These are phyloP conservation scores for Bolboschoenoplectus hybrid DNA, from an alignment of 202 grass and related monocot species.

Conservation along the genomic window DNA sequence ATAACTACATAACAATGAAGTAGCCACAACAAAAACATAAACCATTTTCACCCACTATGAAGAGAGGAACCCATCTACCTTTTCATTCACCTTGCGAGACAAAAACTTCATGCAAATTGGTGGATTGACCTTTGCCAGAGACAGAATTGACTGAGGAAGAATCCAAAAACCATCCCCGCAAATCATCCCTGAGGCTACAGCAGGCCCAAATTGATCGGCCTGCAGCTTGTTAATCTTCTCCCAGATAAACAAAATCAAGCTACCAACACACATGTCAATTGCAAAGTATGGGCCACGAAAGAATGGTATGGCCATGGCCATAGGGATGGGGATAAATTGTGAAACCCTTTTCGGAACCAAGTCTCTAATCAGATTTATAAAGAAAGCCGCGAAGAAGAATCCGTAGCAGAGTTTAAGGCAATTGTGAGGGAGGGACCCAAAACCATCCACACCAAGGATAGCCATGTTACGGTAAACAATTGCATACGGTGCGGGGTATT, in stretches of 20 bases:
- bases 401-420: slow-evolving; percentile 78
- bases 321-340: slow-evolving; percentile 68
- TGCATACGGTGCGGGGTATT: slow-evolving; percentile 71
- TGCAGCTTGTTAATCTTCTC: slow-evolving; percentile 66
- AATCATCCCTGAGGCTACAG: slow-evolving; percentile 74
- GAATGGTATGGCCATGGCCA: slow-evolving; percentile 93
- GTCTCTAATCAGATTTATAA: slow-evolving; percentile 68
- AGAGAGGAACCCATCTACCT: slow-evolving; percentile 57
- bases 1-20: slow-evolving; percentile 15
- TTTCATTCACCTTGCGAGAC: slow-evolving; percentile 55
- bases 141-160: slow-evolving; percentile 70
- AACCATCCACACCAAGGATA: slow-evolving; percentile 70
- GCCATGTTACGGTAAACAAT: slow-evolving; percentile 84
- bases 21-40: background rate
- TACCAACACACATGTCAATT: slow-evolving; percentile 79
- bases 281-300: slow-evolving; percentile 81
- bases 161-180: slow-evolving; percentile 85
- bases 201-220: slow-evolving; percentile 67
- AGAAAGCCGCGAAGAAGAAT: slow-evolving; percentile 63
- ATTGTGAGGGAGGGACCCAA: slow-evolving; percentile 60
- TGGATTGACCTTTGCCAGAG: slow-evolving; percentile 73
- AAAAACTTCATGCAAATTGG: slow-evolving; percentile 93
- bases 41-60: background rate
- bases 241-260: slow-evolving; percentile 66
- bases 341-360: slow-evolving; percentile 50